Percentiles rank a stretch among this genome's conserved stretches.
Evolutionary conservation across 2,329 filamentous ascomycete genomes (phyloP).

Genomic region (Pseudogymnoascus sp.): DNA sequence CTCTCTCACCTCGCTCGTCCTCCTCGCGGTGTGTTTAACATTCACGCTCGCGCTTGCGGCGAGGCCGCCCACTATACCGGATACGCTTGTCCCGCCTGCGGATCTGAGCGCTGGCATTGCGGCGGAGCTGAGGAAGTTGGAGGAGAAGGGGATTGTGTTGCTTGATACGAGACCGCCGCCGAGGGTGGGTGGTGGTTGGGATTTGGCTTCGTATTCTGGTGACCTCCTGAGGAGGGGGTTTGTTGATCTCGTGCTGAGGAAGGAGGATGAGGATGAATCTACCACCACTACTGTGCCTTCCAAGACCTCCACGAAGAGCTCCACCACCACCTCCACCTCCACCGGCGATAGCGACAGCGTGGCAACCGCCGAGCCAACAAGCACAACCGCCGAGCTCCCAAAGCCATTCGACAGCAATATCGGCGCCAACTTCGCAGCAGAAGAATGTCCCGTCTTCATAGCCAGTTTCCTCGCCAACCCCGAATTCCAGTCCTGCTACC

Average conservation of each 20-base stretch:
- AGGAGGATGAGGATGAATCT: neutral
- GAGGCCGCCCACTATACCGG: neutral
- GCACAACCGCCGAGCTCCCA: slow-evolving; percentile 44
- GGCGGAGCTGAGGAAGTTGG: neutral
- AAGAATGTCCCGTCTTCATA: slow-evolving; percentile 27
- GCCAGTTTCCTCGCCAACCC: slow-evolving; percentile 25
- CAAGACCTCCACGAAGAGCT: slow-evolving; percentile 23
- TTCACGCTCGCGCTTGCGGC: neutral
- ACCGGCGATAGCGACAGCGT: slow-evolving; percentile 14
- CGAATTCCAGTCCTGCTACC: slow-evolving; percentile 55
- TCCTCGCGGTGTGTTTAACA: neutral
- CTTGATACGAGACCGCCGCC: neutral
- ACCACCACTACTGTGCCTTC: neutral
- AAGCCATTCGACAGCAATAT: slow-evolving; percentile 62
- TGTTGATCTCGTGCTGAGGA: neutral
- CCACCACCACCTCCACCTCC: neutral
- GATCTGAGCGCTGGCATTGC: neutral
- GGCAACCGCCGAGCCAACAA: slow-evolving; percentile 21
- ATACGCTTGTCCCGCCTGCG: neutral
- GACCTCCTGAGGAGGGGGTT: neutral
- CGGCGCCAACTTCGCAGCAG: slow-evolving; percentile 54
- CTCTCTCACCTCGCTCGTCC: neutral
- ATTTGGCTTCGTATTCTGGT: neutral
- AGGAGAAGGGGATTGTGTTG: neutral
- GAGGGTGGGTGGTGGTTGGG: neutral